phyloP scores from a whole-genome alignment of 2,329 filamentous ascomycete genomes.

The Verticillium isaacii region DNA sequence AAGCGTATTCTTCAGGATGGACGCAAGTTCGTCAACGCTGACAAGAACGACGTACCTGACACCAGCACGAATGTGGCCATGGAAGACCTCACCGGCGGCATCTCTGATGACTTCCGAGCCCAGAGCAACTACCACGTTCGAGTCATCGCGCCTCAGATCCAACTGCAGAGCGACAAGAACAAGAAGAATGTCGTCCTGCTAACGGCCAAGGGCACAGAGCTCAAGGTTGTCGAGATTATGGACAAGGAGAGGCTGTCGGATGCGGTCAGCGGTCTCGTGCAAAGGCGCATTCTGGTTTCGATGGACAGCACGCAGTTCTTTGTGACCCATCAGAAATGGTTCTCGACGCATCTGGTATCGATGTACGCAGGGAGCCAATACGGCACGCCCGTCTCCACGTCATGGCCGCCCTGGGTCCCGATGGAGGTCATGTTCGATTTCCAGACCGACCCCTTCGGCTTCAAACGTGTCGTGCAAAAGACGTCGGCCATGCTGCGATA shows the following conservation, averaged over 20 bases:
- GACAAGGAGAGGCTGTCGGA: constrained; percentile 91
- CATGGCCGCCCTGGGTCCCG: constrained; percentile 97
- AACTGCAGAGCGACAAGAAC: constrained; percentile 98
- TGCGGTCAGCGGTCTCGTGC: constrained; percentile 89
- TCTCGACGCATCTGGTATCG: constrained; percentile 76
- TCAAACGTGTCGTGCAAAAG: constrained; percentile 93
- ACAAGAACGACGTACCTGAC: constrained; percentile 44
- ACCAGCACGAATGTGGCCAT: constrained; percentile 36
- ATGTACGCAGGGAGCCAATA: constrained; percentile 95
- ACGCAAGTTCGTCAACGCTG: constrained; percentile 72
- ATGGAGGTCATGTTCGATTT: constrained; percentile 99
- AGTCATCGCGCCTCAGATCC: constrained; percentile 94
- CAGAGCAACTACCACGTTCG: constrained; percentile 94
- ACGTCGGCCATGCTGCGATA: constrained; percentile 92
- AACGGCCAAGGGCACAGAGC: constrained; percentile 94
- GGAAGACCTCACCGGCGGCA: constrained; percentile 66
- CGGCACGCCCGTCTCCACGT: constrained; percentile 75
- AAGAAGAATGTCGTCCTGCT: constrained; percentile 94
- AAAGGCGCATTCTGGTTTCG: constrained; percentile 86
- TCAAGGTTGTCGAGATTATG: constrained; percentile 95
- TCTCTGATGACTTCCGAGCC: constrained; percentile 81
- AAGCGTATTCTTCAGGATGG: constrained; percentile 81
- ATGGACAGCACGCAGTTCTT: constrained; percentile 99
- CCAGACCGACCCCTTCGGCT: constrained; percentile 89
- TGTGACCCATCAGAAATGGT: constrained; percentile 89